These are phyloP conservation scores for Penicillium vulpinum DNA, from an alignment of 2,329 filamentous ascomycete genomes.

Conservation along the genomic window DNA sequence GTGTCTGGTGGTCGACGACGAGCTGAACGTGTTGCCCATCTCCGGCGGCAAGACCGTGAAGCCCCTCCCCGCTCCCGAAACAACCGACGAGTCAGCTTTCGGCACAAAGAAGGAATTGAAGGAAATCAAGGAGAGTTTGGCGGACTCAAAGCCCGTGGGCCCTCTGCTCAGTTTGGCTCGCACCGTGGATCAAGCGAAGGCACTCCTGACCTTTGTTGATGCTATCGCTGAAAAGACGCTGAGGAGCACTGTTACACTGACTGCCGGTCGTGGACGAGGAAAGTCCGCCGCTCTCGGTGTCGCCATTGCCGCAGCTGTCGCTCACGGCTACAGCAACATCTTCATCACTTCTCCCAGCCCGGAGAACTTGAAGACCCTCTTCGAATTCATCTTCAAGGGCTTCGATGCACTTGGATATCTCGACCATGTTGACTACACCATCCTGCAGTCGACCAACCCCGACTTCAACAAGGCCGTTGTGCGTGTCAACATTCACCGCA, in stretches of 20 bases:
- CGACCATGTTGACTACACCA: conserved; percentile 95
- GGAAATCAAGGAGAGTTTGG: conserved; percentile 80
- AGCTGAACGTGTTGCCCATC: conserved; percentile 94
- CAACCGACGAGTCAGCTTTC: conserved; percentile 70
- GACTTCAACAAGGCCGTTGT: conserved; percentile 99
- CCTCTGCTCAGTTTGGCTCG: conserved; percentile 79
- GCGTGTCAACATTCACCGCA: conserved; percentile 88
- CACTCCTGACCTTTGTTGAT: conserved; percentile 93
- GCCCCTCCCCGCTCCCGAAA: conserved; percentile 72
- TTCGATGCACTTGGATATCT: conserved; percentile 93
- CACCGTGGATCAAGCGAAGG: conserved; percentile 94
- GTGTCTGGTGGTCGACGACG: conserved; percentile 94
- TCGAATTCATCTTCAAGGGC: conserved; percentile 97
- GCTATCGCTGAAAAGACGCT: conserved; percentile 95
- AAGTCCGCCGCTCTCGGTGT: conserved; percentile 96
- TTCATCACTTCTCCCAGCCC: conserved; percentile 98
- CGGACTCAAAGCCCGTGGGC: conserved; percentile 82
- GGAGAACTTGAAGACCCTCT: conserved; percentile 97
- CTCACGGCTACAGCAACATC: conserved; percentile 97
- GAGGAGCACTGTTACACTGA: conserved; percentile 88
- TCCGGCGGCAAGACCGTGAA: conserved; percentile 91
- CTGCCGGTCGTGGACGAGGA: conserved; percentile 88
- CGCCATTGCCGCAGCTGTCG: conserved; percentile 88
- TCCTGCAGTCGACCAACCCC: conserved; percentile 96
- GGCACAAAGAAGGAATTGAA: conserved; percentile 74